Percentiles rank a stretch among this genome's conserved stretches.
These are phyloP conservation scores for Diplocarpon mali DNA, from an alignment of 2,329 filamentous ascomycete genomes.

Conservation along the genomic window DNA sequence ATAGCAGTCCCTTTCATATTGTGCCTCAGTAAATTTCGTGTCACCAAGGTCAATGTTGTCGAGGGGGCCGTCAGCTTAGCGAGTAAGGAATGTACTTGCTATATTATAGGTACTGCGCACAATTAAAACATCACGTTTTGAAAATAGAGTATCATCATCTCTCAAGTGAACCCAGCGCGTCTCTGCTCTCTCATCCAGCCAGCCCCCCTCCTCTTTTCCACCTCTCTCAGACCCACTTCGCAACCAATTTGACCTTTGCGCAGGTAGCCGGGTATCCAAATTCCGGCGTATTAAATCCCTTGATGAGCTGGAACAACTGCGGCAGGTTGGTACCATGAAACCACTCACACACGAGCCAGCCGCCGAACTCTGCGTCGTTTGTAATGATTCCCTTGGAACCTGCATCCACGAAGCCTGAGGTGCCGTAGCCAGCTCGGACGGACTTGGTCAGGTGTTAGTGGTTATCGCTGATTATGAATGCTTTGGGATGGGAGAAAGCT, in stretches of 20 bases:
- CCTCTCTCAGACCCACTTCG: background rate
- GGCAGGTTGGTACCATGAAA: constrained; percentile 18
- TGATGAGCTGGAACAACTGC: constrained; percentile 20
- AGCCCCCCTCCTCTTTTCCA: too few relatives aligned
- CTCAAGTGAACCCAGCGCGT: too few relatives aligned
- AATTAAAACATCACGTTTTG: too few relatives aligned
- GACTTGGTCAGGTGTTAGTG: background rate
- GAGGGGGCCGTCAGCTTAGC: too few relatives aligned
- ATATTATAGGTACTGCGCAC: too few relatives aligned
- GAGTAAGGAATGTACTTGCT: too few relatives aligned
- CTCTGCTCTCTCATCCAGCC: too few relatives aligned
- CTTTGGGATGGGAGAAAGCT: too few relatives aligned
- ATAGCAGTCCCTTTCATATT: too few relatives aligned
- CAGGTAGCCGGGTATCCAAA: background rate
- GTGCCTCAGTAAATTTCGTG: too few relatives aligned
- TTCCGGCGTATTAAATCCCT: background rate
- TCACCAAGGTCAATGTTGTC: too few relatives aligned
- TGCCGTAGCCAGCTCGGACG: constrained; percentile 8
- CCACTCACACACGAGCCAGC: constrained; percentile 23
- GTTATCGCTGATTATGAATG: background rate
- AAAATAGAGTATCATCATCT: too few relatives aligned
- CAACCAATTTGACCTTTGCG: background rate
- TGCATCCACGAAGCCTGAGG: constrained; percentile 7
- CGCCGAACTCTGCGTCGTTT: constrained; percentile 12
- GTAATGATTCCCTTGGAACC: constrained; percentile 10